These are phyloP conservation scores for Malus hybrid DNA, from an alignment of 331 rosid species.

Conservation along the genomic window DNA sequence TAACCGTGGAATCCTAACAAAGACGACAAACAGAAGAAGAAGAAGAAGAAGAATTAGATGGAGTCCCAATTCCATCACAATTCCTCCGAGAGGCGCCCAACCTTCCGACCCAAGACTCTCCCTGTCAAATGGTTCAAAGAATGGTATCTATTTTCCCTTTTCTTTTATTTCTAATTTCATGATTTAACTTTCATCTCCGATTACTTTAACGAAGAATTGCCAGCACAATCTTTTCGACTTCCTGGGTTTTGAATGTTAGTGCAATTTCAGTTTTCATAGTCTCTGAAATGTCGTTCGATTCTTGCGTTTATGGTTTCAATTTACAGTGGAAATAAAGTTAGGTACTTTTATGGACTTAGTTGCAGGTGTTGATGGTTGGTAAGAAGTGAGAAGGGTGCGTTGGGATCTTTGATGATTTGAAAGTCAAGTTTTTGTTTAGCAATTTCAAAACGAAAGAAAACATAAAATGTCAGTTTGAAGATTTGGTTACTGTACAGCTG, in stretches of 20 bases:
- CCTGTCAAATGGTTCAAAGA: conserved; percentile 76
- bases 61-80: conserved; percentile 65
- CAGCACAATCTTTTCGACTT: background rate
- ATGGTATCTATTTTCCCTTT: conserved; percentile 37
- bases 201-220: background rate
- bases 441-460: background rate
- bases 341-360: background rate
- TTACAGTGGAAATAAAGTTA: background rate
- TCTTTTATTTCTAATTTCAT: background rate
- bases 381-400: background rate
- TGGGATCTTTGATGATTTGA: background rate
- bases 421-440: background rate
- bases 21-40: background rate
- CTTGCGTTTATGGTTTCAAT: background rate
- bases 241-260: background rate
- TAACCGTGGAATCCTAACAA: background rate
- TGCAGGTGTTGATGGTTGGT: background rate
- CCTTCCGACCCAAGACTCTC: conserved; percentile 52
- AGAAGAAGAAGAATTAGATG: conserved; percentile 28
- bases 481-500: background rate
- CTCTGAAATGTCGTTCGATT: background rate
- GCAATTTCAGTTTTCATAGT: background rate
- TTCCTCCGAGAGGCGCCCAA: conserved; percentile 59
- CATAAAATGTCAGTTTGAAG: background rate
- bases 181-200: background rate